Conservation (phyloP, 2,329 filamentous ascomycete species). For the Aspergillus luchuensis region DNA sequence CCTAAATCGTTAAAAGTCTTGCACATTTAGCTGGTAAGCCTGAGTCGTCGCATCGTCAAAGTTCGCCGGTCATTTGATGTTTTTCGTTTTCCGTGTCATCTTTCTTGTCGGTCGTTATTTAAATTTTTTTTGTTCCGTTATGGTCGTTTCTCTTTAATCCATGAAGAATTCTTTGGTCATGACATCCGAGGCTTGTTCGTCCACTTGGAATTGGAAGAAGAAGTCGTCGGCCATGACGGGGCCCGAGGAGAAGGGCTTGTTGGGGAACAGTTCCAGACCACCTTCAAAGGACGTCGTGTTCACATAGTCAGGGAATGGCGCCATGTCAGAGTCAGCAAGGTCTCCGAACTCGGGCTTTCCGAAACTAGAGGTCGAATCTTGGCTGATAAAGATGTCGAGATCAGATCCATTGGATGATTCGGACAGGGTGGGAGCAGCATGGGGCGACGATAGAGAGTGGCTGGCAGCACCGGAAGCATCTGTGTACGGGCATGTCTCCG, state of each 20-base stretch:
- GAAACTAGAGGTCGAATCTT: conserved; percentile 33
- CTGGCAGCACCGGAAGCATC: conserved; percentile 31
- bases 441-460: conserved; percentile 41
- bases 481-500: conserved; percentile 34
- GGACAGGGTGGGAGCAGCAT: conserved; percentile 37
- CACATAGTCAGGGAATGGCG: conserved; percentile 40
- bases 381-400: conserved; percentile 45
- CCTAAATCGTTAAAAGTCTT: conserved; percentile 23
- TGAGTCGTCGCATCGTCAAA: conserved; percentile 23
- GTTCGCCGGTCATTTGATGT: conserved; percentile 5
- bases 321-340: conserved; percentile 33
- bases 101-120: conserved; percentile 1
- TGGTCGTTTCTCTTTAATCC: conserved; percentile 20
- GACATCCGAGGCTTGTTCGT: conserved; percentile 30
- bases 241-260: conserved; percentile 33
- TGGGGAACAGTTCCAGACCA: conserved; percentile 34
- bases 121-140: not conserved
- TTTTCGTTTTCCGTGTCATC: conserved; percentile 4
- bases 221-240: conserved; percentile 36
- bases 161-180: conserved; percentile 28
- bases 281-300: conserved; percentile 37
- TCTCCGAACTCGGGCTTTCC: conserved; percentile 34
- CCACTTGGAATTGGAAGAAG: conserved; percentile 42
- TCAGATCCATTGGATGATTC: conserved; percentile 39
- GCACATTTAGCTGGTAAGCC: conserved; percentile 20